phyloP scores from a whole-genome alignment of 225 moss, liverwort and hornwort genomes.

The Rhytidiadelphus loreus region DNA sequence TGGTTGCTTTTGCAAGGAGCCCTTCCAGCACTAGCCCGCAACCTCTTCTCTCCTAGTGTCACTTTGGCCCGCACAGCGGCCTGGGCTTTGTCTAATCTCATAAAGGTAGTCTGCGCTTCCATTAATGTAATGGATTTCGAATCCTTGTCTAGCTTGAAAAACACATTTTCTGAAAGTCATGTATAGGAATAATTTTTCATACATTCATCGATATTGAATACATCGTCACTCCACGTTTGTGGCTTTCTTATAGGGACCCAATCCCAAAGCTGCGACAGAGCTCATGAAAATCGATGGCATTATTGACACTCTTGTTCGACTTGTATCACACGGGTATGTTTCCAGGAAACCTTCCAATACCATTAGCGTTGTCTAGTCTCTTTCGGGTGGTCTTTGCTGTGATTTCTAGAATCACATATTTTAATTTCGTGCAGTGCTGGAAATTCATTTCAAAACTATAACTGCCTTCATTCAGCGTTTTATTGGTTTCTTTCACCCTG shows the following conservation, averaged over 20 bases:
- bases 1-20: constrained; percentile 74
- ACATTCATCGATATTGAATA: not conserved
- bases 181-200: not conserved
- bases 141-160: not conserved
- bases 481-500: not conserved
- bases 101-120: constrained; percentile 45
- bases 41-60: constrained; percentile 47
- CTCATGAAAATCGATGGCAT: constrained; percentile 83
- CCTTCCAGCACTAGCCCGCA: constrained; percentile 60
- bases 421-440: not conserved
- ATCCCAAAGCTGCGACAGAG: constrained; percentile 63
- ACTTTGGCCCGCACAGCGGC: constrained; percentile 74
- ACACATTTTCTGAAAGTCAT: not conserved
- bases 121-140: not conserved
- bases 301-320: constrained; percentile 56
- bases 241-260: constrained; percentile 55
- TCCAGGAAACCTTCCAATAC: not conserved
- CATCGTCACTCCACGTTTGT: not conserved
- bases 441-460: not conserved
- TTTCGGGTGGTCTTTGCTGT: not conserved
- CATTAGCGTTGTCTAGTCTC: not conserved
- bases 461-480: not conserved
- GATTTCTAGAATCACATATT: not conserved
- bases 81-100: constrained; percentile 97
- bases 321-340: constrained; percentile 54